Evolutionary conservation across 148 eudicot species (phyloP), one percentile per base, ranked within the genome.

Genomic region (Rheum nobile): DNA sequence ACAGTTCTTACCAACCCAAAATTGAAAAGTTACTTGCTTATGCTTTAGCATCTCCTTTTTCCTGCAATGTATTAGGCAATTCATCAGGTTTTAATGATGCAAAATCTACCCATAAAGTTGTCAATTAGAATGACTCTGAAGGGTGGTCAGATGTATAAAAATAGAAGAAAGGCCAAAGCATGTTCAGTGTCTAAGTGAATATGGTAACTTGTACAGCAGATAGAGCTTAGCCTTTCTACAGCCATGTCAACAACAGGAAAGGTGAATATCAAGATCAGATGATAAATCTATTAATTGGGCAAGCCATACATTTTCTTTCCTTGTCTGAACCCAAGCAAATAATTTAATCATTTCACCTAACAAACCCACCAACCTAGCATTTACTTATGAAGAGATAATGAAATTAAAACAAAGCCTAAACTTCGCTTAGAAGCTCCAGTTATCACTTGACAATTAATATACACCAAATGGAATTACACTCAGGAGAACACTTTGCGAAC

Each of bases 41-140:
- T 50, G 57, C 78, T 46, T 83, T 72, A 76, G 74, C 83, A 79
- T 82, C 87, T 67, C 84, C 83, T 46, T 83, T 82, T 71, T 80
- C 91, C 91, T 87, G 84, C 80, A 80, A 77, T 28, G n/a, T 6
- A 9, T 31, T 31, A 16, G 6, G 69, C 69, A 57, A 6, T 28
- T 57, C 32, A 63, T 63, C 39, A 63, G 21, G 8, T 63, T 63
- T 6, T 13, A 2, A 31, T 16, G 69, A 28, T 32, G n/a, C 17
- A 22, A 28, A 28, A 11, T 28, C 67, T 26, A 11, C 28, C 35
- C 17, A 3, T 22, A 24, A 11, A 28, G 1, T 54, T 54, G 26
- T 54, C 0, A 59, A 11, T 26, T 2, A 54, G 28, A 54, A 21
- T 4, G 61, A 54, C 22, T 6, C 6, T 11, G 22, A 50, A 50